phyloP scores from a whole-genome alignment of 1,284 basidiomycete species.

The Fomitopsis palustris region DNA sequence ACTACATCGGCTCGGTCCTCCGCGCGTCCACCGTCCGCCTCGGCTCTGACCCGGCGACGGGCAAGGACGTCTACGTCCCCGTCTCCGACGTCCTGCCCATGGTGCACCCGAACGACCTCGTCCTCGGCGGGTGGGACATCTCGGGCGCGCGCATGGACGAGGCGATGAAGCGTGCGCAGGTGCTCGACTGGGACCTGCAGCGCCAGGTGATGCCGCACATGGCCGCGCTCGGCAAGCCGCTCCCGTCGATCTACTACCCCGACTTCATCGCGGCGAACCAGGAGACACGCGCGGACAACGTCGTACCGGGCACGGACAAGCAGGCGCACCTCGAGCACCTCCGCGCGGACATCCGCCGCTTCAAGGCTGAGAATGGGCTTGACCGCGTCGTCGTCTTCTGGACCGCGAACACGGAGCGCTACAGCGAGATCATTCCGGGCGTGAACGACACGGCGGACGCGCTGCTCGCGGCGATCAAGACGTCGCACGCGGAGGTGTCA shows the following conservation, averaged over 20 bases:
- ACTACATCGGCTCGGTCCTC: constrained; percentile 93
- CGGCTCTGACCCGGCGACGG: constrained; percentile 78
- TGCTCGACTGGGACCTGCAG: constrained; percentile 96
- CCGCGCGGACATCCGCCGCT: constrained; percentile 89
- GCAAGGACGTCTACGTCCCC: constrained; percentile 93
- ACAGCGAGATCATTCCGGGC: constrained; percentile 91
- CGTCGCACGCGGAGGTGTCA: constrained; percentile 88
- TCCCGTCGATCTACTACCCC: constrained; percentile 95
- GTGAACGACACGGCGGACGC: constrained; percentile 95
- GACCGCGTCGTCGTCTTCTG: constrained; percentile 93
- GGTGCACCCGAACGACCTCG: constrained; percentile 98
- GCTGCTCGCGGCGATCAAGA: constrained; percentile 80
- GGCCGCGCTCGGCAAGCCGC: constrained; percentile 77
- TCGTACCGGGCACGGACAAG: constrained; percentile 87
- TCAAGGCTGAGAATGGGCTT: constrained; percentile 83
- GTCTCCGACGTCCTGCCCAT: constrained; percentile 94
- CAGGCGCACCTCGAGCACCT: constrained; percentile 90
- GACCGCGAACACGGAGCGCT: constrained; percentile 99
- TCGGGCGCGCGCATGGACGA: constrained; percentile 82
- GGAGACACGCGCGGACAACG: constrained; percentile 91
- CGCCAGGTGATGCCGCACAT: constrained; percentile 90
- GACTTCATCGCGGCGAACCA: constrained; percentile 99
- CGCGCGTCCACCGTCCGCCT: constrained; percentile 94
- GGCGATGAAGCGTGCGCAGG: constrained; percentile 92
- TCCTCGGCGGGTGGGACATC: constrained; percentile 98